Conservation (phyloP, 192 early-diverging fungal species). For the Spizellomyces punctatus region DNA sequence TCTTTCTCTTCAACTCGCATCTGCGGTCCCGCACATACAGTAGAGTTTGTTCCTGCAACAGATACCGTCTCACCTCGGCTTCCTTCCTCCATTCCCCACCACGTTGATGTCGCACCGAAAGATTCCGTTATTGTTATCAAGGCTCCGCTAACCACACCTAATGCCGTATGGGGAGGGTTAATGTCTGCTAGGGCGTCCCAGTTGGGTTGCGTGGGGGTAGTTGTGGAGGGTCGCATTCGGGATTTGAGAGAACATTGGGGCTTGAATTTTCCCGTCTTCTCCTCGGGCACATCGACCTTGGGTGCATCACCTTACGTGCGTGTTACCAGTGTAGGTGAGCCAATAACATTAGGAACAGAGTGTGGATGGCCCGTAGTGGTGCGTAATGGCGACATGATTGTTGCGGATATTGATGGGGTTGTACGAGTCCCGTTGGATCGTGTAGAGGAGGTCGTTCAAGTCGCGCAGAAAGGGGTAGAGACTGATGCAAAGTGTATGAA, state of each 20-base stretch:
- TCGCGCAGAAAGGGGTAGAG: slow-evolving; percentile 13
- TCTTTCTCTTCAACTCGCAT: slow-evolving; percentile 6
- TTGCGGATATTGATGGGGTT: slow-evolving; percentile 55
- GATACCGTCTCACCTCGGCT: slow-evolving; percentile 23
- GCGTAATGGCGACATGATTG: slow-evolving; percentile 45
- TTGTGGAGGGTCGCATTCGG: slow-evolving; percentile 49
- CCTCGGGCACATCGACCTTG: slow-evolving; percentile 36
- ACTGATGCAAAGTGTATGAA: slow-evolving; percentile 42
- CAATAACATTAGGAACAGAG: slow-evolving; percentile 31
- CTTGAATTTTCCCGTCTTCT: slow-evolving; percentile 38
- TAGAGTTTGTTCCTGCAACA: slow-evolving; percentile 33
- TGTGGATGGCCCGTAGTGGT: slow-evolving; percentile 15
- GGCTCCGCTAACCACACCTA: slow-evolving; percentile 34
- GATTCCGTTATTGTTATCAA: slow-evolving; percentile 48
- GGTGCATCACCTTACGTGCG: slow-evolving; percentile 39
- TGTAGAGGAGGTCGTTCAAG: slow-evolving; percentile 32
- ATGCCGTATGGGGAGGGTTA: slow-evolving; percentile 59
- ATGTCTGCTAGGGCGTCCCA: slow-evolving; percentile 43
- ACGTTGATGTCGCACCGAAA: slow-evolving; percentile 40
- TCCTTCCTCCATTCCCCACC: slow-evolving; percentile 23
- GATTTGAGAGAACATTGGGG: slow-evolving; percentile 48
- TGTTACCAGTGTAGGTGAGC: slow-evolving; percentile 32
- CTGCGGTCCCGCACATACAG: slow-evolving; percentile 45
- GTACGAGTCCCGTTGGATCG: slow-evolving; percentile 44
- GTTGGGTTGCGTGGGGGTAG: slow-evolving; percentile 39